Evolutionary conservation across 805 yeast genomes (phyloP).

Genomic region (Lipomyces anomalus): DNA sequence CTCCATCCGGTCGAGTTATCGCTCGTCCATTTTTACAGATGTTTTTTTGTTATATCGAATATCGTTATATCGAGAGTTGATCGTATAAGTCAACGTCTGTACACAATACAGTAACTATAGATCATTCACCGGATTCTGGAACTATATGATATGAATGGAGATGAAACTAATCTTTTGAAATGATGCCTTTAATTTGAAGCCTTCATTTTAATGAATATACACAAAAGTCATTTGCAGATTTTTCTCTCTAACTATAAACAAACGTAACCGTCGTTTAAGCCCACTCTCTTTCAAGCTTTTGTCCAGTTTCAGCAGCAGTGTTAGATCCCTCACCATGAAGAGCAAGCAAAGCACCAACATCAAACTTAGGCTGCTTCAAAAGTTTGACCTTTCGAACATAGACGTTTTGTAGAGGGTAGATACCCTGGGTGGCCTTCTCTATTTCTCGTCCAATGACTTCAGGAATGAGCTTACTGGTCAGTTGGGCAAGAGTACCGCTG

Average conservation of each 20-base stretch:
- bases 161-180: neutral
- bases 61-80: too few relatives aligned
- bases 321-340: conserved; percentile 93
- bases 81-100: too few relatives aligned
- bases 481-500: conserved; percentile 91
- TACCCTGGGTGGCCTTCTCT: conserved; percentile 89
- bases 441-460: conserved; percentile 98
- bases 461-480: conserved; percentile 94
- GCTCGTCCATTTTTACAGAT: too few relatives aligned
- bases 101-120: too few relatives aligned
- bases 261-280: neutral
- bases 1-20: too few relatives aligned
- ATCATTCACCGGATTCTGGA: too few relatives aligned
- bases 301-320: conserved; percentile 94
- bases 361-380: conserved; percentile 98
- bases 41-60: too few relatives aligned
- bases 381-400: conserved; percentile 98
- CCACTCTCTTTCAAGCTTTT: conserved; percentile 83
- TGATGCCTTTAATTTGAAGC: neutral
- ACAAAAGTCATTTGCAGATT: neutral
- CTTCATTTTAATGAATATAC: neutral
- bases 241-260: neutral
- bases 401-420: conserved; percentile 97
- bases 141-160: too few relatives aligned
- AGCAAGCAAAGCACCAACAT: conserved; percentile 90